Conservation (phyloP, 2,329 filamentous ascomycete genomes). For the Diplocarpon mali region DNA sequence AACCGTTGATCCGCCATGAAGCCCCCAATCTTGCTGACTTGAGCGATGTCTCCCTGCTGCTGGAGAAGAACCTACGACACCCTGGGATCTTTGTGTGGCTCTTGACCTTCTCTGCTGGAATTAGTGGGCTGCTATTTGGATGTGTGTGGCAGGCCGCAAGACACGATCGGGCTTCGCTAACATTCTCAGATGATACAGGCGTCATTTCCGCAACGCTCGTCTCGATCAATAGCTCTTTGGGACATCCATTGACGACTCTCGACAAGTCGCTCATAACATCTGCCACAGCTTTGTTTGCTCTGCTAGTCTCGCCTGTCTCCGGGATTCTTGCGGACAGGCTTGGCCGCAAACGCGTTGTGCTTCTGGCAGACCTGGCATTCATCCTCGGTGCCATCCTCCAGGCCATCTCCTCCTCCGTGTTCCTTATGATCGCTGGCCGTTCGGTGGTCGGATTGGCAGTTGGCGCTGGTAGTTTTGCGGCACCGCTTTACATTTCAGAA, state of each 20-base stretch:
- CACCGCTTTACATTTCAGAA: slow-evolving; percentile 82
- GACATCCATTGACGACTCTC: slow-evolving; percentile 44
- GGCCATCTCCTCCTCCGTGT: slow-evolving; percentile 45
- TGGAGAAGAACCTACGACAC: slow-evolving; percentile 23
- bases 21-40: slow-evolving; percentile 11
- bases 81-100: slow-evolving; percentile 44
- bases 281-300: slow-evolving; percentile 56
- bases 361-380: slow-evolving; percentile 57
- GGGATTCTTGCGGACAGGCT: slow-evolving; percentile 51
- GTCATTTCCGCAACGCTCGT: slow-evolving; percentile 60
- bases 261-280: slow-evolving; percentile 63
- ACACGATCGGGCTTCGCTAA: neutral
- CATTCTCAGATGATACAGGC: slow-evolving; percentile 27
- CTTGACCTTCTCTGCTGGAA: slow-evolving; percentile 52
- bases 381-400: slow-evolving; percentile 56
- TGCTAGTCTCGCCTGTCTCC: slow-evolving; percentile 51
- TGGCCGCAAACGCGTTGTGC: slow-evolving; percentile 51
- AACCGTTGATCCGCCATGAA: slow-evolving; percentile 23
- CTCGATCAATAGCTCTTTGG: slow-evolving; percentile 47
- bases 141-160: slow-evolving; percentile 35
- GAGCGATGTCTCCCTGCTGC: slow-evolving; percentile 17
- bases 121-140: slow-evolving; percentile 57
- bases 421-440: slow-evolving; percentile 55
- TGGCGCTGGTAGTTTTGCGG: slow-evolving; percentile 68
- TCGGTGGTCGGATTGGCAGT: slow-evolving; percentile 62